Evolutionary conservation across 2,329 filamentous ascomycete species (phyloP), one percentile per base, ranked within the genome.

Genomic region (Rosellinia necatrix): DNA sequence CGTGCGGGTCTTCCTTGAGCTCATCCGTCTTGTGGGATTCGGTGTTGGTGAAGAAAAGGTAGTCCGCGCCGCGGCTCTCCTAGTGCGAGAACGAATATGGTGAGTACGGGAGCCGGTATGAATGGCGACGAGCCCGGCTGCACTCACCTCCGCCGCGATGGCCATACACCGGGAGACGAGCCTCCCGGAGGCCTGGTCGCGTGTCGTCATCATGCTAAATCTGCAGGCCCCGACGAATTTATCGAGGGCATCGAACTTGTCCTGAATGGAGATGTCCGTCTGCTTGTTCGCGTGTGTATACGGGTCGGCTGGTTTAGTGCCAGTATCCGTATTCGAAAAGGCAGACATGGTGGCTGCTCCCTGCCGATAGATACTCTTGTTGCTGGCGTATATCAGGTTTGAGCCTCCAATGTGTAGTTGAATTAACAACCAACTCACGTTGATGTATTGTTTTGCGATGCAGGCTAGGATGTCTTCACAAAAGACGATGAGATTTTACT

Each of bases 11-110:
- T 53, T 79, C 78, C 53, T 83, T 79, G 37, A 96, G 81, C 68
- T 96, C 91, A 72, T 91, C 83, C 4, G 90, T 92, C 81, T 96
- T 96, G 75, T 90, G 86, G 8, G 90, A 92, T 71, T 93, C 89
- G 60, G 90, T 92, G 79, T 96, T 96, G 69, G 91, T 92, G 78
- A 94, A 88, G 82, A 96, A 96, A 72, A 96, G 82, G 53, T 94
- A 83, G 71, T 96, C 91, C 54, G 92, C 81, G 67, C 89, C 89
- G 62, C 87, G 87, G 59, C 81, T 79, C 75, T 96, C 91, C 89
- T 93, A n/a, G 6, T 34, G 60, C 2, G 34, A 8, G 13, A 3
- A 15, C 27, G 3, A 42, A n/a, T 15, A 15, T 19, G 2, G 34
- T 42, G 2, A 2, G 13, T 15, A 30, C 12, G 32, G 6, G 5